Evolutionary conservation across 75 land plant species (phyloP).

Genomic region (Isoetes taiwanensis): DNA sequence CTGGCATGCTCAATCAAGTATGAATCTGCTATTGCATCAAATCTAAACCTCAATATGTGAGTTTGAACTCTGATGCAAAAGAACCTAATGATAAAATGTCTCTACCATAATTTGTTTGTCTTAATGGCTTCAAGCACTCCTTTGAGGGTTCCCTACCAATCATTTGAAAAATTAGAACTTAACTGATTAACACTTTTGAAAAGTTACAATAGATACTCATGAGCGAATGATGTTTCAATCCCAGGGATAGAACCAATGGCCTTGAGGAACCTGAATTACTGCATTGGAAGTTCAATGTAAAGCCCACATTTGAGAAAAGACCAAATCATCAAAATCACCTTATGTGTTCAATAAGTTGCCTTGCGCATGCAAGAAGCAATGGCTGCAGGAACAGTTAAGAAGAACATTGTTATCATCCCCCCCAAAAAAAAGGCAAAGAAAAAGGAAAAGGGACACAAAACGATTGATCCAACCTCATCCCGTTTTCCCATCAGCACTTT

Average conservation of each 20-base stretch:
- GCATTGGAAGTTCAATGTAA: slow-evolving; percentile 8
- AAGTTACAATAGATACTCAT: too few species aligned
- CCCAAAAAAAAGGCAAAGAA: neutral
- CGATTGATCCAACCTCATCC: slow-evolving; percentile 42
- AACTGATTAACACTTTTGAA: too few species aligned
- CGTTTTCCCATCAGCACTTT: slow-evolving; percentile 65
- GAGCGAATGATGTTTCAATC: slow-evolving; percentile 63
- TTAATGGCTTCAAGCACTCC: too few species aligned
- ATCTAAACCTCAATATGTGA: too few species aligned
- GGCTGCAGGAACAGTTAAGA: slow-evolving; percentile 37
- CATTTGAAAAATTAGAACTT: too few species aligned
- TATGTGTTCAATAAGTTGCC: slow-evolving; percentile 68
- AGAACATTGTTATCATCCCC: neutral
- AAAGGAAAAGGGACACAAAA: neutral
- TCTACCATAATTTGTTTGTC: too few species aligned
- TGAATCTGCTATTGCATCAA: too few species aligned
- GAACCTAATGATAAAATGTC: too few species aligned
- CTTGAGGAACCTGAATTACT: slow-evolving; percentile 50
- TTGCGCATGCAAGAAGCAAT: slow-evolving; percentile 58
- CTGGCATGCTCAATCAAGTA: too few species aligned
- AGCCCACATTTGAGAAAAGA: neutral
- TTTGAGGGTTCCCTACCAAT: too few species aligned
- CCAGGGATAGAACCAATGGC: slow-evolving; percentile 61
- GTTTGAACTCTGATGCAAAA: too few species aligned
- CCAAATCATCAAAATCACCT: slow-evolving; percentile 26